Evolutionary conservation across 2,329 filamentous ascomycete species (phyloP).

Genomic region (Trichoderma atrobrunneum): DNA sequence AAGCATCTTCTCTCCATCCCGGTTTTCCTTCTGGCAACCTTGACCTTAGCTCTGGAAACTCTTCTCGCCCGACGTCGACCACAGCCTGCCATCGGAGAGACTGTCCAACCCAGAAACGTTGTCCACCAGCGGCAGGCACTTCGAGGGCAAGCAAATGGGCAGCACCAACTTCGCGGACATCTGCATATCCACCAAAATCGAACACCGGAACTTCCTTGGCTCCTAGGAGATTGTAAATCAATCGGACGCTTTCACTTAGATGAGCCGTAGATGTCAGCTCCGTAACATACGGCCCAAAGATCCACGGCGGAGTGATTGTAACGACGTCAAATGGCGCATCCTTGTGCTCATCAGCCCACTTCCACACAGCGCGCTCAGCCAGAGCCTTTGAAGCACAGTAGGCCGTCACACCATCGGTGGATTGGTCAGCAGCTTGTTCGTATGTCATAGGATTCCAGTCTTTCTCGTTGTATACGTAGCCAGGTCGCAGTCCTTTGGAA

Average conservation of each 20-base stretch:
- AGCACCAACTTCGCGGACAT: not conserved
- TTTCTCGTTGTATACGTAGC: not conserved
- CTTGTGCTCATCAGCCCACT: conserved; percentile 28
- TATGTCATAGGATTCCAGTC: not conserved
- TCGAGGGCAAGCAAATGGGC: not conserved
- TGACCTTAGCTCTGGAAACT: not conserved
- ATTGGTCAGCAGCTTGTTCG: not conserved
- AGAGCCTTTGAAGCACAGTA: conserved; percentile 45
- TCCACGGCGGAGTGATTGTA: conserved; percentile 3
- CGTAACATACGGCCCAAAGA: not conserved
- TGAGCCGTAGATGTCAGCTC: not conserved
- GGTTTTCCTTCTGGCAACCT: not conserved
- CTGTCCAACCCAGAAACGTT: not conserved
- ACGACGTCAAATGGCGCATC: conserved; percentile 21
- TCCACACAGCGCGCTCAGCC: conserved; percentile 65
- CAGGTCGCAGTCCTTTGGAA: not conserved
- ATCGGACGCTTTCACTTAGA: not conserved
- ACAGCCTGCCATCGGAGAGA: not conserved
- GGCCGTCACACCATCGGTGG: conserved; percentile 19
- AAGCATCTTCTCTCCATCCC: not conserved
- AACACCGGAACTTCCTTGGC: not conserved
- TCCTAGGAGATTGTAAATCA: not conserved
- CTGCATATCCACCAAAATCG: not conserved
- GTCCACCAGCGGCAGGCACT: not conserved
- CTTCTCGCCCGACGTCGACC: not conserved